Conservation (phyloP, 169 alveolate species). For the Plasmodium vinckei region DNA sequence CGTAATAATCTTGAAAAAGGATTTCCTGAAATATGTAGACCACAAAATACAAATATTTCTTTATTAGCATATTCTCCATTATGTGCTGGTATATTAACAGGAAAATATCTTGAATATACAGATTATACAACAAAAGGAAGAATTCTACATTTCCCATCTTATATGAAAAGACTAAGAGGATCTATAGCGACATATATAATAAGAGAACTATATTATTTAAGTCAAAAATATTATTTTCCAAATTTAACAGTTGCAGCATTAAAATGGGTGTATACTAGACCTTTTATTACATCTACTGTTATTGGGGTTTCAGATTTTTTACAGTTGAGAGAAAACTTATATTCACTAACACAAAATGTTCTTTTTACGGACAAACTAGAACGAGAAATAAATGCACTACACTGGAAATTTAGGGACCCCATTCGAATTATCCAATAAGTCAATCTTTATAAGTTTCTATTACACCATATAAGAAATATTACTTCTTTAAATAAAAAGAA, state of each 20-base stretch:
- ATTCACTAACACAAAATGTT: slow-evolving; percentile 81
- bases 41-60: slow-evolving; percentile 85
- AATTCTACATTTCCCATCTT: slow-evolving; percentile 87
- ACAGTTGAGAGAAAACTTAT: slow-evolving; percentile 87
- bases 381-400: slow-evolving; percentile 86
- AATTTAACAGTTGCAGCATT: slow-evolving; percentile 85
- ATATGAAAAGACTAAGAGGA: slow-evolving; percentile 88
- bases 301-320: slow-evolving; percentile 86
- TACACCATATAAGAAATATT: no score
- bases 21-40: slow-evolving; percentile 86
- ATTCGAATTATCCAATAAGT: slow-evolving; percentile 82
- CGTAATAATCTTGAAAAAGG: slow-evolving; percentile 91
- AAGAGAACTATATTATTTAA: slow-evolving; percentile 83
- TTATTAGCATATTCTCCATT: slow-evolving; percentile 86
- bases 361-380: slow-evolving; percentile 86
- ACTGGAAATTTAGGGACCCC: slow-evolving; percentile 91
- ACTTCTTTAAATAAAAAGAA: no score
- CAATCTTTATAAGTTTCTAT: no score
- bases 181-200: slow-evolving; percentile 89
- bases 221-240: slow-evolving; percentile 82
- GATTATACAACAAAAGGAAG: slow-evolving; percentile 89
- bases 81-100: slow-evolving; percentile 89
- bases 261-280: slow-evolving; percentile 87
- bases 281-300: slow-evolving; percentile 87
- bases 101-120: slow-evolving; percentile 87